These are phyloP conservation scores for Cyclotella kingstonii DNA, from an alignment of 108 stramenopile species.

Conservation along the genomic window DNA sequence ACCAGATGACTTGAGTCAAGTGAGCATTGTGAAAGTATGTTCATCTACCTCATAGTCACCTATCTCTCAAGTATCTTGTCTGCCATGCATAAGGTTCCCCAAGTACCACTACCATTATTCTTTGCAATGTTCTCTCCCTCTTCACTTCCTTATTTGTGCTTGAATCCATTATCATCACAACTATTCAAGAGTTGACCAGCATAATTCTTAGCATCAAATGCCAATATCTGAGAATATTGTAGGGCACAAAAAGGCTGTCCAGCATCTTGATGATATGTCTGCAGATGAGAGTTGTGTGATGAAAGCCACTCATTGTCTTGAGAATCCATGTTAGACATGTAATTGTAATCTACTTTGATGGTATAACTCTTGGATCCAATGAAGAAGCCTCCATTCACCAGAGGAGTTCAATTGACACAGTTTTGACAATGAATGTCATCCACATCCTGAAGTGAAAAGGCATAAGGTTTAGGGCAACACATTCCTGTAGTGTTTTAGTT, in stretches of 20 bases:
- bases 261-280: constrained; percentile 11
- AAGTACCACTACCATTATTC: constrained; percentile 16
- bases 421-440: constrained; percentile 23
- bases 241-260: constrained; percentile 8
- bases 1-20: constrained; percentile 40
- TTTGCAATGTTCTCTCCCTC: constrained; percentile 35
- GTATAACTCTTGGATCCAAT: constrained; percentile 14
- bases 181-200: constrained; percentile 1
- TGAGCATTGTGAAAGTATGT: constrained; percentile 24
- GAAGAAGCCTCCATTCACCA: constrained; percentile 23
- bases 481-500: constrained; percentile 16
- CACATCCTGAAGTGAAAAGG: constrained; percentile 5
- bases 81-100: constrained; percentile 11
- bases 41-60: constrained; percentile 22
- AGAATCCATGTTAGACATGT: constrained; percentile 11
- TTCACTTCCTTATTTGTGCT: constrained; percentile 1
- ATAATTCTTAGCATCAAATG: constrained; percentile 5
- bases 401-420: constrained; percentile 10
- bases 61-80: constrained; percentile 21
- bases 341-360: constrained; percentile 19
- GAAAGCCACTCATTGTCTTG: constrained; percentile 32
- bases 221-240: constrained; percentile 18
- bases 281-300: constrained; percentile 17
- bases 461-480: constrained; percentile 16
- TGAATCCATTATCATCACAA: constrained; percentile 1